These are phyloP conservation scores for Tolypocladium tundrense DNA, from an alignment of 2,329 filamentous ascomycete species.

Conservation along the genomic window DNA sequence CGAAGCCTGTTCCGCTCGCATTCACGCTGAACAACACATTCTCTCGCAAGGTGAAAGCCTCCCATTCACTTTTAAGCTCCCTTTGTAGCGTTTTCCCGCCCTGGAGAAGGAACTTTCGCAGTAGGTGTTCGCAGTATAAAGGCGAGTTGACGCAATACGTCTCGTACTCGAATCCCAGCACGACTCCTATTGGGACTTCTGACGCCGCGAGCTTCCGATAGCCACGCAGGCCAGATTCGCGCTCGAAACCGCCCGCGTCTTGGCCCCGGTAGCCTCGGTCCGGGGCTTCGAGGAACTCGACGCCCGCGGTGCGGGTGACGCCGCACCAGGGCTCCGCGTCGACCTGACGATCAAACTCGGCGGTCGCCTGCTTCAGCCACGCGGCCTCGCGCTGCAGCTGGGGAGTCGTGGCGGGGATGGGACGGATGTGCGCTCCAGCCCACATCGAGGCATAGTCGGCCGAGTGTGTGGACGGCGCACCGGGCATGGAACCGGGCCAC, in stretches of 20 bases:
- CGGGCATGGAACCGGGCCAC: slow-evolving; percentile 24
- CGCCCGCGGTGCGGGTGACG: slow-evolving; percentile 35
- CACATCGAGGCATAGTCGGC: slow-evolving; percentile 44
- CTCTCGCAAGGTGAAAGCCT: slow-evolving; percentile 14
- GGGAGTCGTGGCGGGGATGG: slow-evolving; percentile 28
- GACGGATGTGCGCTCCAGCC: slow-evolving; percentile 47
- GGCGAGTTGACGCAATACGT: slow-evolving; percentile 47
- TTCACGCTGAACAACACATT: slow-evolving; percentile 19
- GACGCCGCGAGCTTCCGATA: slow-evolving; percentile 16
- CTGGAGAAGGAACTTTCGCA: slow-evolving; percentile 19
- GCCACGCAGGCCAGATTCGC: slow-evolving; percentile 16
- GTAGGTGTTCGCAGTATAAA: slow-evolving; percentile 33
- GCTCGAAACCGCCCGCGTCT: slow-evolving; percentile 12
- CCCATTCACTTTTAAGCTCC: slow-evolving; percentile 19
- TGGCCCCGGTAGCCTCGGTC: slow-evolving; percentile 24
- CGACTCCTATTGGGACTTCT: slow-evolving; percentile 31
- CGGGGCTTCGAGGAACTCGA: slow-evolving; percentile 42
- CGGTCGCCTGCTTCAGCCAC: slow-evolving; percentile 18
- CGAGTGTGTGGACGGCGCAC: slow-evolving; percentile 16
- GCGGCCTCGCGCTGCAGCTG: slow-evolving; percentile 20
- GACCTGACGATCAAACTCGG: slow-evolving; percentile 12
- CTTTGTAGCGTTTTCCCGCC: slow-evolving; percentile 17
- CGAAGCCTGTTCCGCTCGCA: slow-evolving; percentile 23
- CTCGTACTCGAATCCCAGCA: slow-evolving; percentile 39
- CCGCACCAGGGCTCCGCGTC: slow-evolving; percentile 24